Evolutionary conservation across 2,329 filamentous ascomycete species (phyloP).

Genomic region (Venturia oleaginea): DNA sequence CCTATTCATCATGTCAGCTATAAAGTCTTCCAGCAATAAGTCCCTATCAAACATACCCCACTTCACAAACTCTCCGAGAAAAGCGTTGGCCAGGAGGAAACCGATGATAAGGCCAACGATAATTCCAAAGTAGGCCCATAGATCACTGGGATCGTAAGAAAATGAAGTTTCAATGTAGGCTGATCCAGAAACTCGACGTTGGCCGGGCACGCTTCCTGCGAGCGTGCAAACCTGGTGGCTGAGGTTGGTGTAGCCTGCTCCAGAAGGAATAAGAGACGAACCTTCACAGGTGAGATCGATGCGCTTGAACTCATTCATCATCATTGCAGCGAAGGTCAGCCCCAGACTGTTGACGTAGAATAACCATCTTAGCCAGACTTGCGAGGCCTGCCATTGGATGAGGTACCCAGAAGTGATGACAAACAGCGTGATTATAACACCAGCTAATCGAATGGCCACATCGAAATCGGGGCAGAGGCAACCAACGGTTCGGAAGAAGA

Average conservation of each 20-base stretch:
- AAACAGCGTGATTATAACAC: slow-evolving; percentile 71
- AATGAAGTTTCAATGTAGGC: slow-evolving; percentile 63
- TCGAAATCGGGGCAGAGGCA: slow-evolving; percentile 74
- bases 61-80: slow-evolving; percentile 69
- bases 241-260: slow-evolving; percentile 60
- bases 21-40: background rate
- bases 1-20: slow-evolving; percentile 24
- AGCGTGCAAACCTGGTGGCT: slow-evolving; percentile 74
- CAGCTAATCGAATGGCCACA: slow-evolving; percentile 71
- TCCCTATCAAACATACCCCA: slow-evolving; percentile 30
- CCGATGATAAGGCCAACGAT: slow-evolving; percentile 64
- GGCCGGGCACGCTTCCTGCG: slow-evolving; percentile 59
- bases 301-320: slow-evolving; percentile 76
- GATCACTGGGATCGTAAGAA: slow-evolving; percentile 53
- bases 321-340: slow-evolving; percentile 65
- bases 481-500: slow-evolving; percentile 68
- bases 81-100: slow-evolving; percentile 67
- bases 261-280: slow-evolving; percentile 61
- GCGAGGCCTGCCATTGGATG: slow-evolving; percentile 67
- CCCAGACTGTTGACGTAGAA: slow-evolving; percentile 69
- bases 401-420: slow-evolving; percentile 74
- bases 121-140: slow-evolving; percentile 82
- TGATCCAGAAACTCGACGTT: slow-evolving; percentile 51
- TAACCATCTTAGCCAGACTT: slow-evolving; percentile 72
- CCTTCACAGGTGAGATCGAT: slow-evolving; percentile 60